Evolutionary conservation across 106 monocot genomes (phyloP), one percentile per base, ranked within the genome.

Genomic region (Allium sativum): DNA sequence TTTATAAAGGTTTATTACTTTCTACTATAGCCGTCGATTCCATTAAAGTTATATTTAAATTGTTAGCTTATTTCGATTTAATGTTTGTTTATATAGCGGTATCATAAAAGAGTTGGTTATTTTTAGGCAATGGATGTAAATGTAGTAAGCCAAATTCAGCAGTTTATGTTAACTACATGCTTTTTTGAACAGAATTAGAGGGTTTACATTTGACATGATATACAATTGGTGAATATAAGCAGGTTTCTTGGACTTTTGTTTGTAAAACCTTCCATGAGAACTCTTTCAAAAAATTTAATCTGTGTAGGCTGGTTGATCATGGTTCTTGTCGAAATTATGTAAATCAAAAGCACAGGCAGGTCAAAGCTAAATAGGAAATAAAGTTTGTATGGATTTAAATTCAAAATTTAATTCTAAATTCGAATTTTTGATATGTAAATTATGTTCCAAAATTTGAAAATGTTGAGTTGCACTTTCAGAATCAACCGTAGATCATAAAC

Each of bases 1-100:
- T 92, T 92, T 45, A 74, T 87, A 48, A 87, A 92, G 92, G 92
- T 85, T 62, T 17, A 5, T 45, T 62, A 6, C 47, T 44, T 62
- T 43, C 20, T 19, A 44, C 10, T 18, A 45, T 62, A 2, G 3
- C 11, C 11, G 4, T 22, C 7, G 15, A 41, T 57, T 12, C 21
- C 40, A 12, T 58, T 17, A 31, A 40, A 58, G 2, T 31, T 58
- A 40, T 21, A 40, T 31, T 18, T 18, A 41, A 21, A 6, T 40
- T 40, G 3, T 20, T 55, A n/a, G 58, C 58, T 15, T 41, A 11
- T 41, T 15, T 58, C 1, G 17, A 40, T 58, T 22, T 10, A 31
- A 31, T 1, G 1, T 31, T 31, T 31, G 31, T 31, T 31, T 31
- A 31, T 31, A 2, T 31, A 31, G 31, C 5, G 5, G 31, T 31